Percentiles rank a stretch among this genome's conserved stretches.
These are phyloP conservation scores for Tilletiopsis washingtonensis DNA, from an alignment of 1,284 basidiomycete genomes.

Conservation along the genomic window DNA sequence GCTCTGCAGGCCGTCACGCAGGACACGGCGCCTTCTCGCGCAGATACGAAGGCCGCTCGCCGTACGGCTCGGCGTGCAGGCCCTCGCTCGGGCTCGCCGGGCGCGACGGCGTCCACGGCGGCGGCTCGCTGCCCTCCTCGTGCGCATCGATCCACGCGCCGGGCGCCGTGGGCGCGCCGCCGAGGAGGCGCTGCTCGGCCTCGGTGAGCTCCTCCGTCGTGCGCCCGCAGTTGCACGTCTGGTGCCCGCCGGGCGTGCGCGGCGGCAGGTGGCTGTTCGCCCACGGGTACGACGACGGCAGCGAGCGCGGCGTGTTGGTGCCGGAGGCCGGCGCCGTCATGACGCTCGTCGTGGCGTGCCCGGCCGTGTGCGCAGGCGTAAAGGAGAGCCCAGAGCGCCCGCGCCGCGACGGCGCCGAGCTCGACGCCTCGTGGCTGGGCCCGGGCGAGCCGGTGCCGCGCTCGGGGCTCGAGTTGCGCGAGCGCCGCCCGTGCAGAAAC, in stretches of 20 bases:
- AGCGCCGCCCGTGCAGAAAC: neutral
- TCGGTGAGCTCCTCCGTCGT: constrained; percentile 35
- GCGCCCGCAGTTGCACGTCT: constrained; percentile 41
- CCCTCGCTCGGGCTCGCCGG: constrained; percentile 19
- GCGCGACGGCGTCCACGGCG: constrained; percentile 40
- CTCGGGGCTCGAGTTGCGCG: neutral
- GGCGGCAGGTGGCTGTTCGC: constrained; percentile 34
- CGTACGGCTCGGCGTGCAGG: neutral
- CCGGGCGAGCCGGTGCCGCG: too few relatives aligned
- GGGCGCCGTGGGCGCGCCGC: constrained; percentile 41
- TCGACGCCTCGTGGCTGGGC: too few relatives aligned
- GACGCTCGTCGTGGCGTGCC: too few relatives aligned
- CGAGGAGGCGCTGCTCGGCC: constrained; percentile 36
- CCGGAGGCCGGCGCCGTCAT: constrained; percentile 3
- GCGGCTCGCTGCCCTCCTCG: constrained; percentile 17
- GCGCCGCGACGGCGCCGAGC: too few relatives aligned
- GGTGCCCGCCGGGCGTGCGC: constrained; percentile 34
- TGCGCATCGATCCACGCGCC: constrained; percentile 33
- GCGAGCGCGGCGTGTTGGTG: constrained; percentile 21
- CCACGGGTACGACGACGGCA: constrained; percentile 40
- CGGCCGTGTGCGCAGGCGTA: too few relatives aligned
- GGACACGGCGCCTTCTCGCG: too few relatives aligned
- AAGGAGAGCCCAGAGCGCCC: too few relatives aligned
- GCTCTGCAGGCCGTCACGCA: too few relatives aligned
- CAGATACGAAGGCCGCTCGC: too few relatives aligned